Base-by-base conservation (phyloP, 2,329 filamentous ascomycete genomes). In the Clarireedia homoeocarpa region DNA sequence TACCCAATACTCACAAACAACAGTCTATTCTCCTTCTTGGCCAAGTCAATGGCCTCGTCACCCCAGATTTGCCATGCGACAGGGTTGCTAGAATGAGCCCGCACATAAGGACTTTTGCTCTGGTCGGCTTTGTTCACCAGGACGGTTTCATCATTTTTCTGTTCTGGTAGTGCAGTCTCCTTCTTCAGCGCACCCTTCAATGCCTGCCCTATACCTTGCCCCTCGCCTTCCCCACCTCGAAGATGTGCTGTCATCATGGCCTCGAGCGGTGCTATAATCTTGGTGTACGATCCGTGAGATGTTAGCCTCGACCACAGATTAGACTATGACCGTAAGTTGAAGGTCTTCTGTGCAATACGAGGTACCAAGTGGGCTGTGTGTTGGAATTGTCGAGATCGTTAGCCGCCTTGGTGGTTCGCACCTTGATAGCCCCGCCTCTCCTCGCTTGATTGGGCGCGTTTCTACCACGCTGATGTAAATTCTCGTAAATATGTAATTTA, bases 1-100 rank as follows among this genome's bases (percentile, higher is more conserved):
- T 96, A 99, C 49, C 94, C 94, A 67, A 97, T 91, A 70, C 92
- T 95, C 59, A 97, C 77, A 69, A 96, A 97, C 58, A 99, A 85
- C 57, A 96, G 78, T 67, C 91, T 88, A 71, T 97, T 95, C 64
- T 91, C 83, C 64, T 78, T 82, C 70, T 83, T 87, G 15, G 94
- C 92, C 48, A 91, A 77, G 61, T 81, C 80, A 53, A 96, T 77
- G 15, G 89, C 83, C 66, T 91, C 85, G 23, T 86, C 78, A 63
- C 86, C 86, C 77, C 95, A 89, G 58, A 89, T 77, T 76, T 99
- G 94, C 94, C 94, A 99, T 65, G 85, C 84, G 39, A 97, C 91
- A 1, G 85, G 84, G 70, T 95, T 95, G 64, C 86, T 77, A 70
- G 84, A 82, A 69, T 95, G 90, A 49, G 80, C 83, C 56, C 84